Conservation (phyloP, 2,329 filamentous ascomycete genomes). For the Fusarium coffeatum region DNA sequence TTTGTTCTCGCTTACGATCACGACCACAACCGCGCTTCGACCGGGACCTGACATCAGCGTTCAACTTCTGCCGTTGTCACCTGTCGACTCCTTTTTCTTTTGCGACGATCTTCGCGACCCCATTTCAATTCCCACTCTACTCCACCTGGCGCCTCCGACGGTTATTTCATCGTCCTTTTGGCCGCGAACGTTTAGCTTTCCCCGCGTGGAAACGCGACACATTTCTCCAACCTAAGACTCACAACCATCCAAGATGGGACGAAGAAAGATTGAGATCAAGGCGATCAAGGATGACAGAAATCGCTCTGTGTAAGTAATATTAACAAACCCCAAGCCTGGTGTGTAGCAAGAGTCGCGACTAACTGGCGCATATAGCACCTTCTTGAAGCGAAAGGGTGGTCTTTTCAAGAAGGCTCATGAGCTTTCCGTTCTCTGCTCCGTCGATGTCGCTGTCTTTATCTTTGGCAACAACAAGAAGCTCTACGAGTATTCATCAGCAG, state of each 20-base stretch:
- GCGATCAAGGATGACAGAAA: conserved; percentile 99
- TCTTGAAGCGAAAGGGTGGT: conserved; percentile 97
- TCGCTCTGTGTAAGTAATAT: conserved; percentile 87
- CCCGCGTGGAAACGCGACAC: conserved; percentile 42
- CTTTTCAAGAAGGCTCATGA: conserved; percentile 99
- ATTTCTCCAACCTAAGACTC: conserved; percentile 25
- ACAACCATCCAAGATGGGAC: conserved; percentile 74
- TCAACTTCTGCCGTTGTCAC: conserved; percentile 14
- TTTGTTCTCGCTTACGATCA: conserved; percentile 40
- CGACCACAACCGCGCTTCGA: conserved; percentile 11
- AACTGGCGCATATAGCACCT: conserved; percentile 72
- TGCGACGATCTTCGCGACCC: conserved; percentile 24
- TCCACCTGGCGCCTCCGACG: conserved; percentile 19
- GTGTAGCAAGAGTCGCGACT: conserved; percentile 24
- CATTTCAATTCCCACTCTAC: conserved; percentile 11
- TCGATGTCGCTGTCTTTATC: conserved; percentile 98
- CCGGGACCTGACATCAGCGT: conserved; percentile 19
- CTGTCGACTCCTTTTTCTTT: conserved; percentile 4
- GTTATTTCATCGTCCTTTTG: conserved; percentile 26
- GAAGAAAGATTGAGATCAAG: conserved; percentile 99
- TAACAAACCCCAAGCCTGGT: neutral
- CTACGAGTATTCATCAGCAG: conserved; percentile 94
- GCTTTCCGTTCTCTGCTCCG: conserved; percentile 95
- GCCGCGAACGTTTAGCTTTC: conserved; percentile 25
- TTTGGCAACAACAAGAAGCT: conserved; percentile 99